A percentile compares a stretch with the other conserved stretches of the same genome.
phyloP scores from a whole-genome alignment of 1,284 basidiomycete genomes.

The Fomitopsis betulina region DNA sequence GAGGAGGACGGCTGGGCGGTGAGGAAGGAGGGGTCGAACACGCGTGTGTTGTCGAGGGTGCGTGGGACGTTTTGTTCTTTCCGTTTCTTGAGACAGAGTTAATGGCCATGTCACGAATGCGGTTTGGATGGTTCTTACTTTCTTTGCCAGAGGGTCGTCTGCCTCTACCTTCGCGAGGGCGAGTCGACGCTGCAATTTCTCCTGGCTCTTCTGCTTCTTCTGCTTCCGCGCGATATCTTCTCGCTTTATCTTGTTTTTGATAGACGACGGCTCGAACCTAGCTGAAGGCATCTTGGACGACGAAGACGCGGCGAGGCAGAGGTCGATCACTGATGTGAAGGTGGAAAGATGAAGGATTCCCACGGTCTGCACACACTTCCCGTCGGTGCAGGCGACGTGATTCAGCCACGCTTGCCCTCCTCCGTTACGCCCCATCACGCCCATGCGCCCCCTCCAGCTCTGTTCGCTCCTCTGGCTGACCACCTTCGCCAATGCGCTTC shows the following conservation, averaged over 20 bases:
- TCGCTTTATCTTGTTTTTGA: constrained; percentile 84
- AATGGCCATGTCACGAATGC: neutral
- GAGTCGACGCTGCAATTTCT: constrained; percentile 78
- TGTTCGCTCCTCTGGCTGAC: constrained; percentile 37
- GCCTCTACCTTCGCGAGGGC: constrained; percentile 70
- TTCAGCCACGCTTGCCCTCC: constrained; percentile 19
- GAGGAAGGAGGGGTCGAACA: constrained; percentile 84
- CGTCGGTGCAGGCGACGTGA: constrained; percentile 11
- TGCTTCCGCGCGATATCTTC: constrained; percentile 71
- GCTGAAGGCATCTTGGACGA: constrained; percentile 41
- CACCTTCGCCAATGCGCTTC: constrained; percentile 59
- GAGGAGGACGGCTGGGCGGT: constrained; percentile 56
- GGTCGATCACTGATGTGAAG: too few relatives aligned
- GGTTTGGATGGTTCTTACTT: constrained; percentile 40
- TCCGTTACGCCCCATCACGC: constrained; percentile 21
- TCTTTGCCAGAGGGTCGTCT: constrained; percentile 65
- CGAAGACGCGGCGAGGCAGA: neutral
- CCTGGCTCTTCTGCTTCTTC: constrained; percentile 78
- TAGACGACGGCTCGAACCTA: constrained; percentile 59
- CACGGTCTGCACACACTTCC: constrained; percentile 19
- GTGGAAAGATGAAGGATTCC: constrained; percentile 16
- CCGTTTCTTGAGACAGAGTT: constrained; percentile 56
- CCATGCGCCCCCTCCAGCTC: constrained; percentile 28
- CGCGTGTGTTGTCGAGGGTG: constrained; percentile 92
- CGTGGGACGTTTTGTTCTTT: constrained; percentile 81